phyloP scores from a whole-genome alignment of 2,329 filamentous ascomycete species.

The Fusarium sp. region DNA sequence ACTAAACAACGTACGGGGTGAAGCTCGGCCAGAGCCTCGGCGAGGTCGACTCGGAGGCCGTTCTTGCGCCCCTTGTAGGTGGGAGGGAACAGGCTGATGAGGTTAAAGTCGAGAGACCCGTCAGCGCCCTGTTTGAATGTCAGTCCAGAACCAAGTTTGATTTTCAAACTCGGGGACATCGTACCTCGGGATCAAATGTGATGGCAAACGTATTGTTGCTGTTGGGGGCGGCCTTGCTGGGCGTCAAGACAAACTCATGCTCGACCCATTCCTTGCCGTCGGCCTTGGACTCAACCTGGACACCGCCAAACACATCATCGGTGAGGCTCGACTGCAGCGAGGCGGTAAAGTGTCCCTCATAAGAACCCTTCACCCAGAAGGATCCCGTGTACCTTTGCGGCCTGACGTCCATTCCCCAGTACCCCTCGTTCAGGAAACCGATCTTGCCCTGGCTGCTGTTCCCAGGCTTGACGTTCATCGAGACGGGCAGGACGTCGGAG shows the following conservation, averaged over 20 bases:
- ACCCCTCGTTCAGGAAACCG: conserved; percentile 63
- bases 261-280: conserved; percentile 59
- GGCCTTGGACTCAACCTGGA: conserved; percentile 57
- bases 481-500: conserved; percentile 61
- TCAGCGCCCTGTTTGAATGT: conserved; percentile 45
- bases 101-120: conserved; percentile 62
- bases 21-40: conserved; percentile 60
- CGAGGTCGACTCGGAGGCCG: conserved; percentile 65
- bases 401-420: conserved; percentile 65
- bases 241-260: conserved; percentile 57
- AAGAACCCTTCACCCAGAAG: conserved; percentile 62
- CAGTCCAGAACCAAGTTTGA: neutral
- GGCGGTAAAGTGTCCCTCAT: conserved; percentile 58
- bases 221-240: conserved; percentile 57
- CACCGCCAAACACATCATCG: conserved; percentile 55
- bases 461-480: conserved; percentile 55
- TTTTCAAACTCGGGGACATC: rapidly evolving
- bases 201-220: conserved; percentile 66
- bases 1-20: conserved; percentile 53
- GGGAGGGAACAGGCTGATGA: conserved; percentile 68
- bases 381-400: conserved; percentile 59
- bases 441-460: conserved; percentile 45
- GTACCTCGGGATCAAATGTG: conserved; percentile 56
- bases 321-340: conserved; percentile 57
- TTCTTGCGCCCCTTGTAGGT: conserved; percentile 67